Base-by-base conservation (phyloP, 208 protist species). In the Leishmania martiniquensis region DNA sequence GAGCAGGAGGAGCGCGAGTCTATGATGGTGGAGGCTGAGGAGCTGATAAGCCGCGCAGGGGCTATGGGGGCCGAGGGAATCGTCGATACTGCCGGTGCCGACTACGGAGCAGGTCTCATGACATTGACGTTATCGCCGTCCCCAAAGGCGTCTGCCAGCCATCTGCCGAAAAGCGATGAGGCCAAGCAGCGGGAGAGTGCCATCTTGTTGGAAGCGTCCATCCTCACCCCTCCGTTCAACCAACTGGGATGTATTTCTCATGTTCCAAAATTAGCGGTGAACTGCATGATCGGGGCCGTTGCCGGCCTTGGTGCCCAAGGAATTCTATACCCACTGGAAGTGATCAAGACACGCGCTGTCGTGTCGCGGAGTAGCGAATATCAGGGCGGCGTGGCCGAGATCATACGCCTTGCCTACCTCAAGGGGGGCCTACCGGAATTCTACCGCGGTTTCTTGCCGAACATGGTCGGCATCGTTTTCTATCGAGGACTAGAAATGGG, bases 401-500 rank as follows among this genome's bases (percentile, higher is more conserved):
- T 96, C 1, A 62, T 95, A 12, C 60, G 77, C 13, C 60, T 86
- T 9, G 92, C 88, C 25, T 98, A 98, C 78, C 72, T 69, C 34
- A 75, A 78, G 22, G 91, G 91, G n/a, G 95, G 95, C 4, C 74
- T 95, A 4, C 72, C 81, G 54, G 91, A 96, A 68, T 98, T 98
- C 66, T 98, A 96, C 76, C 75, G 85, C 4, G 95, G 95, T 52
- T 91, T 96, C 51, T 80, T 79, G 2, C 92, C 95, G 3, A 98
- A 97, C 73, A 92, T 98, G 87, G 89, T 95, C 22, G 95, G 95
- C 39, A 95, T 98, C 34, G 76, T 98, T 42, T 75, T 96, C 15
- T 97, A 98, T 76, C 88, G 95, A 66, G 95, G 95, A 0, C 78
- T 98, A 2, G 95, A 98, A 70, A 93, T 98, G 87, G 95, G 95